A percentile compares a stretch with the other conserved stretches of the same genome.
phyloP scores from a whole-genome alignment of 257 asterid genomes.

The Avicennia marina region DNA sequence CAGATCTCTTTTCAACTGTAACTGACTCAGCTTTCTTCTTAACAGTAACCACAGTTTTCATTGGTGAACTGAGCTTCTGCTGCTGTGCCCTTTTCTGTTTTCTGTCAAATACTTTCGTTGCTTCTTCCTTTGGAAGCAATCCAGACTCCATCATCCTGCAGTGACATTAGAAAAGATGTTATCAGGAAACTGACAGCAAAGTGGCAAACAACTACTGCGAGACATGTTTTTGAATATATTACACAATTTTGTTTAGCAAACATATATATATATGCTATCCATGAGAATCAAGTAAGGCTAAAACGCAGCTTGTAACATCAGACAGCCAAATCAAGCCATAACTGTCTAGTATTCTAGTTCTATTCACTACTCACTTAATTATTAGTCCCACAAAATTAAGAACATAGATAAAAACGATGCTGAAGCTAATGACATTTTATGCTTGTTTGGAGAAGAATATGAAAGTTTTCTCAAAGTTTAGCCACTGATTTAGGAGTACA shows the following conservation, averaged over 20 bases:
- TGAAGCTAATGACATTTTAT: neutral
- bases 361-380: neutral
- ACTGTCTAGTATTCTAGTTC: no score
- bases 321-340: no score
- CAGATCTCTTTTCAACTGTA: conserved; percentile 34
- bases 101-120: conserved; percentile 62
- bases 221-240: no score
- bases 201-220: neutral
- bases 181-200: neutral
- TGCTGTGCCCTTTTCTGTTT: conserved; percentile 56
- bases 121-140: conserved; percentile 70
- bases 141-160: conserved; percentile 97
- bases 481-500: no score
- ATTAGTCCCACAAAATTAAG: no score
- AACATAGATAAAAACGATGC: no score
- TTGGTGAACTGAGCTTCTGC: conserved; percentile 62
- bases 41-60: conserved; percentile 49
- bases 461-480: neutral
- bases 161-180: neutral
- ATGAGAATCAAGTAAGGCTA: no score
- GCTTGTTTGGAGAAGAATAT: no score
- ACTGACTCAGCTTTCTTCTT: conserved; percentile 36
- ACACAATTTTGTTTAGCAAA: no score
- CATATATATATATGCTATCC: no score
- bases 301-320: no score